These are phyloP conservation scores for Fraxinus xanthoxyloides DNA, from an alignment of 305 asterid genomes.

Conservation along the genomic window DNA sequence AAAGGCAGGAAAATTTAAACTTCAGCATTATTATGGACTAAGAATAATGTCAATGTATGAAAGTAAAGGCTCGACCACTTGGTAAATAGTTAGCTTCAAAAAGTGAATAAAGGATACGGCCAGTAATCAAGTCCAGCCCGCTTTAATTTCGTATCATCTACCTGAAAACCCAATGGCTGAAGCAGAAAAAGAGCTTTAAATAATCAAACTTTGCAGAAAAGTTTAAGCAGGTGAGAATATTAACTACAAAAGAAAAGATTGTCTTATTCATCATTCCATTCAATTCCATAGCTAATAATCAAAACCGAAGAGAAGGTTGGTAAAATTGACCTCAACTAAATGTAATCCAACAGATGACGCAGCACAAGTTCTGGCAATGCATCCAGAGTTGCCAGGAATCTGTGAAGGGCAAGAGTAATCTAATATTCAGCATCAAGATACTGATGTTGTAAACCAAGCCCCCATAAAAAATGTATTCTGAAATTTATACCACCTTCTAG, in stretches of 20 bases:
- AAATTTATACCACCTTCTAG: not conserved
- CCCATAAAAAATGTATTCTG: slow-evolving; percentile 14
- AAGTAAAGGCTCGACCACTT: not conserved
- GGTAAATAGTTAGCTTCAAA: not conserved
- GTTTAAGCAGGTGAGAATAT: not conserved
- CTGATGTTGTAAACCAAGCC: slow-evolving; percentile 14
- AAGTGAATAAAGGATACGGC: slow-evolving; percentile 76
- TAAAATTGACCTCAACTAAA: slow-evolving; percentile 61
- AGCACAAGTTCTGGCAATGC: slow-evolving; percentile 91
- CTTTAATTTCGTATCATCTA: slow-evolving; percentile 75
- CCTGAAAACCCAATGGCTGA: slow-evolving; percentile 89
- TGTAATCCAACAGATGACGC: slow-evolving; percentile 93
- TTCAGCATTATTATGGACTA: not conserved
- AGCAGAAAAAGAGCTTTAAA: slow-evolving; percentile 18
- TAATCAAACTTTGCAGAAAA: slow-evolving; percentile 18
- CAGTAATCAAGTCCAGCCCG: slow-evolving; percentile 98
- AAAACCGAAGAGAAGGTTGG: not conserved
- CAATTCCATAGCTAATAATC: not conserved
- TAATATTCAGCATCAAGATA: slow-evolving; percentile 30
- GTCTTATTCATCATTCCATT: not conserved
- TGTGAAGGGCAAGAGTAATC: slow-evolving; percentile 31
- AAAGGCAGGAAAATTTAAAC: not conserved
- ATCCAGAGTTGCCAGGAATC: slow-evolving; percentile 97
- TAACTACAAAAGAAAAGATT: not conserved
- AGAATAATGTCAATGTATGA: not conserved